Base-by-base conservation (phyloP, 2,329 filamentous ascomycete species). In the Sporothrix protearum region DNA sequence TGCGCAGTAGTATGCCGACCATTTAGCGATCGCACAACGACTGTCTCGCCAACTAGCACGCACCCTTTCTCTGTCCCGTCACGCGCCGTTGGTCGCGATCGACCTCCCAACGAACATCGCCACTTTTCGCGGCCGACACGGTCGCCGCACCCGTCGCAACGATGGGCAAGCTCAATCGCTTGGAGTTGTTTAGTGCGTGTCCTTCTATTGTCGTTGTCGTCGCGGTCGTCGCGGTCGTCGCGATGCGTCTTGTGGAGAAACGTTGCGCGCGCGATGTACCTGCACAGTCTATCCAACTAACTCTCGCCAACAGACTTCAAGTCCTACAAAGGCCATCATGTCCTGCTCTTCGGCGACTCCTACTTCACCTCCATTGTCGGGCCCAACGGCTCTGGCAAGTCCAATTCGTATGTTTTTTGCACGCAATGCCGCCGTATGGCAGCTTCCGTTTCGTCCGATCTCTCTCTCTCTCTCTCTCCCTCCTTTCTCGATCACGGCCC, bases 331-430 rank as follows among this genome's bases (percentile, higher is more conserved):
- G 96, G 94, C 72, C 94, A 97, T 78, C 96, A 99, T 83, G 91
- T 89, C 73, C 89, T 99, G 59, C 88, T 97, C 69, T 97, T 99
- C 78, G 95, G 95, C 78, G 95, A 99, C 83, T 96, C 94, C 1
- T 98, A 97, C 82, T 99, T 99, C 82, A 99, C 96, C 67, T 99
- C 96, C 55, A 97, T 99, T 79, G 98, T 99, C 79, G 96, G 96
- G 6, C 96, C 96, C 80, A 99, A 99, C 94, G 96, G 96, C 85
- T 98, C 96, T 47, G 96, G 96, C 75, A 99, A 99, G 82, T 99
- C 96, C 25, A 99, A 99, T 81, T 97, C 94, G 92, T 95, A 82
- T 80, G 90, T 85, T 8, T 55, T 45, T 12, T 6, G 59, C 59
- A 12, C n/a, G n/a, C 59, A 42, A 63, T 63, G 59, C 59, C 33